Evolutionary conservation across 2,329 filamentous ascomycete genomes (phyloP).

Genomic region (Penicillium sp.): DNA sequence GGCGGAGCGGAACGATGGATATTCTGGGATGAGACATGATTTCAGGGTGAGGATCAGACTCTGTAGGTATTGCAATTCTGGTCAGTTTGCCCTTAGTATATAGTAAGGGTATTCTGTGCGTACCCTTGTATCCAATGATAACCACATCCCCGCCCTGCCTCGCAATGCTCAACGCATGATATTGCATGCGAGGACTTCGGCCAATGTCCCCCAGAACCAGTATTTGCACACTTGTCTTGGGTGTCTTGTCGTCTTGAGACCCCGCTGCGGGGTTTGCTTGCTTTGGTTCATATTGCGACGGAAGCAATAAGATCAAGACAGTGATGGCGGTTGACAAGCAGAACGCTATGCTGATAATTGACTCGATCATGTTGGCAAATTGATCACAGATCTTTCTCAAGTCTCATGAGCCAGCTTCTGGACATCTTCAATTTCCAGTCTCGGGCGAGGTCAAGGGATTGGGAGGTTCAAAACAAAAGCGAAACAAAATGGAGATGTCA

Average conservation of each 20-base stretch:
- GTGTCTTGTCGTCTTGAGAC: conserved; percentile 3
- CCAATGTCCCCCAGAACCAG: conserved; percentile 95
- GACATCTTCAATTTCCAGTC: neutral
- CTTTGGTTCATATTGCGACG: conserved; percentile 51
- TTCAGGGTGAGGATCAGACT: conserved; percentile 79
- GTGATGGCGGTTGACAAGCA: conserved; percentile 53
- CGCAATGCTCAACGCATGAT: conserved; percentile 91
- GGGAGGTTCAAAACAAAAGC: neutral
- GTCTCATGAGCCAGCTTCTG: neutral
- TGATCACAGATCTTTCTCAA: neutral
- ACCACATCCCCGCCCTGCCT: conserved; percentile 78
- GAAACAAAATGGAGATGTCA: conserved; percentile 2
- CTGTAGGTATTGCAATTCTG: conserved; percentile 44
- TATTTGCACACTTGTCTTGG: conserved; percentile 67
- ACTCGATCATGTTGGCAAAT: conserved; percentile 34
- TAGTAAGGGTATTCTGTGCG: conserved; percentile 5
- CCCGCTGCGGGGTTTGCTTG: conserved; percentile 18
- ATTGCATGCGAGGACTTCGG: conserved; percentile 95
- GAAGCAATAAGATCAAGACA: conserved; percentile 54
- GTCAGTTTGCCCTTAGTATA: conserved; percentile 1
- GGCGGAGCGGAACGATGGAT: conserved; percentile 67
- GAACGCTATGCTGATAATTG: conserved; percentile 37
- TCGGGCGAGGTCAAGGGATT: neutral
- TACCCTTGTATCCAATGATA: conserved; percentile 85
- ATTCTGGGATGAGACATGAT: conserved; percentile 70